Evolutionary conservation across 352 stramenopile genomes (phyloP), one percentile per base, ranked within the genome.

Genomic region (Phytopythium mirpurense): DNA sequence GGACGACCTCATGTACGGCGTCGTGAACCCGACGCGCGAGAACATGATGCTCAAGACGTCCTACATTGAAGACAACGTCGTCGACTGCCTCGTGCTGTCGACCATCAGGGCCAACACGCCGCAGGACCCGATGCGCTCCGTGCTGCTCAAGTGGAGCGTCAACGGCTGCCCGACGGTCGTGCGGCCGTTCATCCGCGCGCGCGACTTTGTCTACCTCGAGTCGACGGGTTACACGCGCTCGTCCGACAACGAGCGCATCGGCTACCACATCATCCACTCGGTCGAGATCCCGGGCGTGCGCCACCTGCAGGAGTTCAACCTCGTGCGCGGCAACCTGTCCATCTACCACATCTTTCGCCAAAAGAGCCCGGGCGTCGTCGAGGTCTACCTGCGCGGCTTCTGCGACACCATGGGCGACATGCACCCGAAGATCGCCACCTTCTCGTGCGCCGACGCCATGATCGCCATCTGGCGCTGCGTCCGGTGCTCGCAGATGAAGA

Each of bases 41-140:
- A 51, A 51, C 34, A 62, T 62, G 56, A 51, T 51, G 40, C 48
- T 57, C 48, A 56, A 56, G 29, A 57, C 56, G 41, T 62, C 56
- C 3, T 62, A 62, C 42, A 53, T 62, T 24, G 48, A 57, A 29
- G 56, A 62, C 48, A 46, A 62, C 26, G 32, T 62, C 23, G 47
- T 62, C 15, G 56, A 62, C 42, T 62, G 47, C 41, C 29, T 27
- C 7, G 56, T 62, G 40, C 48, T 57, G 14, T 29, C 37, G 15
- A 52, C 57, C 6, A 51, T 78, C 19, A 46, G 65, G 14, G 35
- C 45, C 10, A 64, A 67, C 16, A 66, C 67, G 14, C 21, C 32
- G 8, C 55, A 63, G 26, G 54, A 60, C 42, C 54, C 54, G 11
- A 41, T 56, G 45, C 54, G 47, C 34, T 49, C 37, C 16, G n/a